phyloP scores from a whole-genome alignment of 352 stramenopile species.

The Pythium guiyangense region DNA sequence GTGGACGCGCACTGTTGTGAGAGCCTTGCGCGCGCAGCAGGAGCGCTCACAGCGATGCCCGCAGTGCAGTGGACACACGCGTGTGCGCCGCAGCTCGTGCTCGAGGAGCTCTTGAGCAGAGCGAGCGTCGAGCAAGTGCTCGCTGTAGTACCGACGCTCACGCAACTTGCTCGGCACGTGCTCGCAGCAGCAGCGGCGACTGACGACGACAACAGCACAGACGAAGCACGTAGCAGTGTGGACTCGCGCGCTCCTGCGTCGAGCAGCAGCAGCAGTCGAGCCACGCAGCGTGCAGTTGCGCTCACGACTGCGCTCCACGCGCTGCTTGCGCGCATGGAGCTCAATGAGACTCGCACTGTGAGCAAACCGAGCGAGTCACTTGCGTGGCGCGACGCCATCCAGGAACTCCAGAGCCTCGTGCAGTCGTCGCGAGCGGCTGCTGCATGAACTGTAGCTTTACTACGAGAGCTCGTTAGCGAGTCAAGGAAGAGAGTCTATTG shows the following conservation, averaged over 20 bases:
- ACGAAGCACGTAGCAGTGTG: background rate
- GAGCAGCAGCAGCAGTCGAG: background rate
- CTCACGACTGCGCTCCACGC: constrained; percentile 1
- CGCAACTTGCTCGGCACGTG: constrained; percentile 1
- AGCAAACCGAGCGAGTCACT: background rate
- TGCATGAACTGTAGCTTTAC: background rate
- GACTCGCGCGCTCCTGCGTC: background rate
- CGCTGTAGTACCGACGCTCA: background rate
- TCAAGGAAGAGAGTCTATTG: constrained; percentile 6
- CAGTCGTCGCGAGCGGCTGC: constrained; percentile 3
- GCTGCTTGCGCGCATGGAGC: constrained; percentile 4
- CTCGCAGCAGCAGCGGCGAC: background rate
- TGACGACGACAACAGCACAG: background rate
- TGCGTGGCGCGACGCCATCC: background rate
- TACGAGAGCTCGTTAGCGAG: no score
- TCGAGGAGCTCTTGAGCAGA: constrained; percentile 17
- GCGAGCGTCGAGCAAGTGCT: constrained; percentile 11
- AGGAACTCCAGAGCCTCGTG: constrained; percentile 5
- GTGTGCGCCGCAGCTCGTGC: constrained; percentile 22
- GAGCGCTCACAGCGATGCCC: constrained; percentile 19
- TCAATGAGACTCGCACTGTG: background rate
- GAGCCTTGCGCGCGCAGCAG: constrained; percentile 18
- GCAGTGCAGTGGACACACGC: constrained; percentile 32
- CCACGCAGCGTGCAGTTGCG: background rate
- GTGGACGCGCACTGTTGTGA: constrained; percentile 25